Evolutionary conservation across 2,329 filamentous ascomycete species (phyloP), one percentile per base, ranked within the genome.

Genomic region (Cordyceps cicadae): DNA sequence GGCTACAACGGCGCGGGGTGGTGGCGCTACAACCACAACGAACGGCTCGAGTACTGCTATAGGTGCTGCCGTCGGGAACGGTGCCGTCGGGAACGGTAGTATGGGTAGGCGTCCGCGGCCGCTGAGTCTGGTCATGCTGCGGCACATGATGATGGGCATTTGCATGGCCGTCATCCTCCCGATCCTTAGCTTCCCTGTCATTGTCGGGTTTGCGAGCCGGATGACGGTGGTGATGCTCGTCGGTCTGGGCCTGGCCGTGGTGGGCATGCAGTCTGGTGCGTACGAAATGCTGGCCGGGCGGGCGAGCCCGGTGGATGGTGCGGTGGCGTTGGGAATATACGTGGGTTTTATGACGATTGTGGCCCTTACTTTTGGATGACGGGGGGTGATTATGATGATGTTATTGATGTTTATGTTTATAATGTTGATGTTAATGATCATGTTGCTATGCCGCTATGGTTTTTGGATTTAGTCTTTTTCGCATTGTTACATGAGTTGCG

Each of bases 221-320:
- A 76, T 87, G 64, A 78, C 79, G 0, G 78, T 87, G 2, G 79
- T 85, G 2, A 66, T 79, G 4, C 72, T 87, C 0, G 78, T 84
- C 0, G 80, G 77, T 0, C 71, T 77, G 0, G 76, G 79, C 2
- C 75, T 80, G 8, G 68, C 71, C 5, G 66, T 64, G n/a, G 66
- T 65, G 17, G 62, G 71, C 19, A 54, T 70, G 17, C 68, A 72
- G 60, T 69, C 70, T 0, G 69, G 67, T 19, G 32, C 67, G 14
- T 48, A 66, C 15, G 56, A 60, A 8, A 29, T 62, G 15, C 45
- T 66, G 19, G 59, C 62, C 8, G 62, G 65, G 19, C 50, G 66
- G 3, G 57, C 64, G 14, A 65, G 63, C n/a, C 53, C 61, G 8
- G 19, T 66, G 34, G 67, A 61, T n/a, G 37, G 53, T 3, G 59